Evolutionary conservation across 192 early-diverging fungal genomes (phyloP), one percentile per base, ranked within the genome.

Genomic region (Mortierella hygrophila): DNA sequence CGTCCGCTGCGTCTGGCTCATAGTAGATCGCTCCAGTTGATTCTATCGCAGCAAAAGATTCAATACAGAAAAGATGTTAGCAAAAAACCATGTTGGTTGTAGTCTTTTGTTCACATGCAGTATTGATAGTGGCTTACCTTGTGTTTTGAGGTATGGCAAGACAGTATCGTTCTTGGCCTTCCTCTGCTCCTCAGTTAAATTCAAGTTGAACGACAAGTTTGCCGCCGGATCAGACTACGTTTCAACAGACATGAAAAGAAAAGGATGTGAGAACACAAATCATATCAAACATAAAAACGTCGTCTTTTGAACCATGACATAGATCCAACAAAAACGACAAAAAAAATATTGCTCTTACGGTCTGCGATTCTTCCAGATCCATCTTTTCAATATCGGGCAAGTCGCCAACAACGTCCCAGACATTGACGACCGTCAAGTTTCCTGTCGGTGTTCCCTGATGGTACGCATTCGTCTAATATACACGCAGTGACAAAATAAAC

Each of bases 181-280:
- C 32, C 94, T 90, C 79, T 98, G 97, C 79, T 95, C 92, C 23
- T 97, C 96, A 3, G 96, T 98, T 42, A 97, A 90, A 1, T 83
- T 88, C 65, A 98, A 81, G 72, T 97, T 97, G 88, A 98, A 98
- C 32, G 95, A 94, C 42, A 98, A 88, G 65, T 95, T 94, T 41
- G 93, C 93, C 1, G 94, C 89, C n/a, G 95, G 95, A 80, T 97
- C 95, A 16, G 88, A 46, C 88, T 89, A 82, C 18, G 4, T 16
- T 21, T 20, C 47, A 16, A 20, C 47, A 52, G 18, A 20, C 15
- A 52, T 5, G 18, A 15, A 52, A 68, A 60, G 38, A 16, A 47
- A 23, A 46, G 41, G 77, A 54, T 4, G 10, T 11, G 6, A 41
- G 10, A 29, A 32, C 10, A 0, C 16, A 32, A 55, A 29, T 11